These are phyloP conservation scores for Murraya paniculata DNA, from an alignment of 345 rosid genomes.

Conservation along the genomic window DNA sequence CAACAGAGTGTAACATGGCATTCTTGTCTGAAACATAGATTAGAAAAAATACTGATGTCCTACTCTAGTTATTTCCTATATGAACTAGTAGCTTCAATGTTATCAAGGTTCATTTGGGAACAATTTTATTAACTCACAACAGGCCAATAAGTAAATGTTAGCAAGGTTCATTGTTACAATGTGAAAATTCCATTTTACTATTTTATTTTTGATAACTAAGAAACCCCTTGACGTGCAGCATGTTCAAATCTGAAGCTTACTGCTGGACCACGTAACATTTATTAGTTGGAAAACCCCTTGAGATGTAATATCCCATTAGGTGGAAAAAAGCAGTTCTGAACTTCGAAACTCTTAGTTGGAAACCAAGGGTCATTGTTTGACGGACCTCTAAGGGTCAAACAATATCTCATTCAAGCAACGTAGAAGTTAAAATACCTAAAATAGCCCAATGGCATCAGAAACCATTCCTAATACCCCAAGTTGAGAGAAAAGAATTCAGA, in stretches of 20 bases:
- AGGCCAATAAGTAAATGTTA: background rate
- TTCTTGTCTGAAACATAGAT: background rate
- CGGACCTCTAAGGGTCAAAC: background rate
- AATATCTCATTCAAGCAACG: background rate
- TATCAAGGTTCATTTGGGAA: background rate
- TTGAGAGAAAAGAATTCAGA: background rate
- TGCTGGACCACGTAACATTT: background rate
- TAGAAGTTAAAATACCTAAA: background rate
- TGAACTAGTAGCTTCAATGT: background rate
- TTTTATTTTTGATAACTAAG: background rate
- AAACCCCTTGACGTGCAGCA: background rate
- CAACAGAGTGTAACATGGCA: background rate
- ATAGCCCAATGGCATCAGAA: slow-evolving; percentile 10
- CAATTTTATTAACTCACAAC: background rate
- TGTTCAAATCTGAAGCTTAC: background rate
- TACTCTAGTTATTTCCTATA: background rate
- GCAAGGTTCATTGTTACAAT: background rate
- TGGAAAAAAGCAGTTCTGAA: background rate
- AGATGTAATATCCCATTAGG: background rate
- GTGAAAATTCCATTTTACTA: background rate
- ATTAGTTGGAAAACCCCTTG: background rate
- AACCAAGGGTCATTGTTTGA: background rate
- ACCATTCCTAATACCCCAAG: background rate
- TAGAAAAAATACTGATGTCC: background rate
- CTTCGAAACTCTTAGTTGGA: background rate